Evolutionary conservation across 2,329 filamentous ascomycete species (phyloP), one percentile per base, ranked within the genome.

Genomic region (Aspergillus clavatus): DNA sequence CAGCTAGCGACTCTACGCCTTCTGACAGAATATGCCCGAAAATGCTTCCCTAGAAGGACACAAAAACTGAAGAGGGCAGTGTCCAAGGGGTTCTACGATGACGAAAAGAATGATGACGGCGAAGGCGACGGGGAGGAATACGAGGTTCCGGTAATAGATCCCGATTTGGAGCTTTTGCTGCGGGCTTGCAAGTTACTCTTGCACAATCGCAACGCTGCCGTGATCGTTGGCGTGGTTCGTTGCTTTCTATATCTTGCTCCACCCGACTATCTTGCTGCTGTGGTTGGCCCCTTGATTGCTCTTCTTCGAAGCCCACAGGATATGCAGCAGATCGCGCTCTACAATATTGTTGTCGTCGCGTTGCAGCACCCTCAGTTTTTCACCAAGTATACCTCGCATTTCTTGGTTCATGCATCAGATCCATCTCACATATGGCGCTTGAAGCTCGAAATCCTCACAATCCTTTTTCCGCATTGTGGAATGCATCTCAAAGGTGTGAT

Each of bases 271-370:
- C 77, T 94, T 22, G 78, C 81, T 53, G 73, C 78, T 18, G 83
- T 89, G 5, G 81, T 95, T 45, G 90, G 91, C 0, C 91, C 93
- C 1, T 72, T 98, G 21, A 78, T 96, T 16, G 89, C 91, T 12
- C 79, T 98, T 24, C 74, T 98, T 46, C 82, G 93, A 45, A 84
- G 87, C 10, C 83, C 89, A 0, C 82, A 87, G 48, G 91, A 97
- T 62, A 89, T 95, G 41, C 86, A 95, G 62, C 84, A 94, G 60
- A 80, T 95, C 29, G 90, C 89, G 1, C 78, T 98, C 14, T 91
- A 91, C 74, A 96, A 97, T 63, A 90, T 97, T 47, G 89, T 96
- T 8, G 86, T 89, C n/a, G 87, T 98, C 36, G 93, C 88, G 59
- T 75, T 97, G 8, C 73, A 77, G 22, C 76, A 81, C 12, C 89